Evolutionary conservation across 2,329 filamentous ascomycete genomes (phyloP), one percentile per base, ranked within the genome.

Genomic region (Rutstroemia sp.): DNA sequence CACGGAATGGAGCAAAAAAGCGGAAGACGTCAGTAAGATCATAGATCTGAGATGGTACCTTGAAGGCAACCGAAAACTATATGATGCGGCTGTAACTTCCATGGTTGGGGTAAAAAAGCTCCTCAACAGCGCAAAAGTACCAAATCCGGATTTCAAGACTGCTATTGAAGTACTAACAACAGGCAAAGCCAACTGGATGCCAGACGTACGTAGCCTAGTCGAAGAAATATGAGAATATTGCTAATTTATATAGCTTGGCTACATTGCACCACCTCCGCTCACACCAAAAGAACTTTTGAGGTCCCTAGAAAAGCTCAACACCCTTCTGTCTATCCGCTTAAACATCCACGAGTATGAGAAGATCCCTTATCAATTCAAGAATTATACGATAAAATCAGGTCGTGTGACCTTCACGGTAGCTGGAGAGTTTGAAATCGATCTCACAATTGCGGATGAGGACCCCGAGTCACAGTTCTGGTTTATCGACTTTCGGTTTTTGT

Each of bases 371-470:
- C 80, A 87, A 54, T 89, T 97, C 69, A 80, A 80, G 64, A 79
- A 88, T 58, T 97, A 91, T 73, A 79, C 78, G 5, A 88, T 99
- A 58, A 80, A 81, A 52, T 88, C 89, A 51, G 94, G 95, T n/a
- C 84, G 92, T 49, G 92, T 88, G 6, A 97, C 91, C 0, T 99
- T 99, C 70, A 81, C 76, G 48, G 88, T 97, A 1, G 75, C 82
- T 2, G 82, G 82, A 53, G 92, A 97, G 70, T 96, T 96, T 65
- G 92, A 97, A 70, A 82, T 97, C 19, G 94, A 97, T 68, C 79
- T 99, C 51, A 92, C 91, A 1, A 88, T 97, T 60, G 89, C 88
- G 17, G 87, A 92, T 63, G 92, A 97, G 67, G 87, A 94, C 62
- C 82, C 85, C 17, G 77, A 84, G 34, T 87, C 88, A 54, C 92